These are phyloP conservation scores for Crataegus laevigata DNA, from an alignment of 306 rosid species.

Conservation along the genomic window DNA sequence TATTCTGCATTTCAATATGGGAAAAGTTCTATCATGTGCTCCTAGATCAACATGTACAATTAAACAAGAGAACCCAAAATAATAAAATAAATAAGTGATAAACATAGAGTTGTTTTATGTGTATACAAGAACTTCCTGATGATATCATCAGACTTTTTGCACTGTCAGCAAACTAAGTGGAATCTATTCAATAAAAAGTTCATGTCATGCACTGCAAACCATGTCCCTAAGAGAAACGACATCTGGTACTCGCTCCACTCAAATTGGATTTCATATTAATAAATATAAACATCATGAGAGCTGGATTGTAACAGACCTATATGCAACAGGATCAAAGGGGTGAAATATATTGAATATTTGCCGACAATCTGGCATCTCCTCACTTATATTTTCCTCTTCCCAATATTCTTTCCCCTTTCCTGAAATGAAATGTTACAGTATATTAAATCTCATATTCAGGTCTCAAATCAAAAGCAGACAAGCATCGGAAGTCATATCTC, in stretches of 20 bases:
- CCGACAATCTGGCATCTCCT: conserved; percentile 93
- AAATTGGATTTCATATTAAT: conserved; percentile 2
- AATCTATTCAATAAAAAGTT: neutral
- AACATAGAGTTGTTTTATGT: neutral
- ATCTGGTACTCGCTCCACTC: neutral
- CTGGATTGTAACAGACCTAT: conserved; percentile 49
- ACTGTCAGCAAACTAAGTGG: neutral
- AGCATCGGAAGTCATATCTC: neutral
- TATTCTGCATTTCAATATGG: conserved; percentile 44
- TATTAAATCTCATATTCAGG: neutral
- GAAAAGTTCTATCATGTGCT: conserved; percentile 5
- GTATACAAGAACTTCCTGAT: neutral
- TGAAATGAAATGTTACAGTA: conserved; percentile 20
- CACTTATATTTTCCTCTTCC: conserved; percentile 73
- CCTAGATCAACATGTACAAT: neutral
- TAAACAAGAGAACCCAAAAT: neutral
- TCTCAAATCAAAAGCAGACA: conserved; percentile 19
- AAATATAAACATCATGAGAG: neutral
- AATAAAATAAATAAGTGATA: neutral
- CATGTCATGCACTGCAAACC: neutral
- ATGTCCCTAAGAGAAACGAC: neutral
- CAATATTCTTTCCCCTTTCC: conserved; percentile 89
- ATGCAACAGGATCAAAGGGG: conserved; percentile 97
- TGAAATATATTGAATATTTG: conserved; percentile 97
- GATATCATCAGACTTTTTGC: neutral